Base-by-base conservation (phyloP, 2,329 filamentous ascomycete species). In the Thelonectria blattea region DNA sequence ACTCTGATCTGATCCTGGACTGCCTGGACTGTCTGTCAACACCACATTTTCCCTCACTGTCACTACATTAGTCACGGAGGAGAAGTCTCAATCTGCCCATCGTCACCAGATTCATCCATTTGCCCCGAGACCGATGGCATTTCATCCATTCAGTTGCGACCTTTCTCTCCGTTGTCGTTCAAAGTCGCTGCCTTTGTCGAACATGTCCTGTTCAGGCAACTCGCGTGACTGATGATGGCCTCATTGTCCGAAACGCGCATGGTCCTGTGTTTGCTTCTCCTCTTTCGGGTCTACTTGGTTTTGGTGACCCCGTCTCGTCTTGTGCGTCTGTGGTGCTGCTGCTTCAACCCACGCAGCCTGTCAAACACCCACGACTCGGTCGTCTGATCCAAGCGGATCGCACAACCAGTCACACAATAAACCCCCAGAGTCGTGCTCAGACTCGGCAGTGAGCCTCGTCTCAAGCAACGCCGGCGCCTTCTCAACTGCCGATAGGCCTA, bases 231-330 rank as follows among this genome's bases (percentile, higher is more conserved):
- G 39, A 51, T 41, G 46, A 51, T 48, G 51, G 27, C 24, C 30
- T 32, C 51, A 51, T 43, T 39, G 8, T 54, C n/a, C 11, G 30
- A 37, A 14, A 37, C 34, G 11, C 34, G 11, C 12, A 3, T 15
- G 4, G 34, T 15, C 17, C 17, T 10, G n/a, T 43, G 22, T 48
- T 52, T 48, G 41, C 50, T 60, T 37, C 37, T 20, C 39, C 22
- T 15, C 18, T 22, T 34, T 60, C 58, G 58, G 58, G 18, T 47
- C 18, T 56, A 56, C 52, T n/a, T 43, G 42, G 48, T 56, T 22
- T 18, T 39, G 24, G 42, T 52, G 12, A 34, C 46, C 30, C n/a
- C 39, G 32, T 20, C 45, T 24, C 22, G 30, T 32, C 34, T 52
- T 46, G 32, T 56, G 41, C 46, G 20, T 48, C 46, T 32, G 22